Base-by-base conservation (phyloP, 768 basidiomycete genomes). In the Lactarius indigo region DNA sequence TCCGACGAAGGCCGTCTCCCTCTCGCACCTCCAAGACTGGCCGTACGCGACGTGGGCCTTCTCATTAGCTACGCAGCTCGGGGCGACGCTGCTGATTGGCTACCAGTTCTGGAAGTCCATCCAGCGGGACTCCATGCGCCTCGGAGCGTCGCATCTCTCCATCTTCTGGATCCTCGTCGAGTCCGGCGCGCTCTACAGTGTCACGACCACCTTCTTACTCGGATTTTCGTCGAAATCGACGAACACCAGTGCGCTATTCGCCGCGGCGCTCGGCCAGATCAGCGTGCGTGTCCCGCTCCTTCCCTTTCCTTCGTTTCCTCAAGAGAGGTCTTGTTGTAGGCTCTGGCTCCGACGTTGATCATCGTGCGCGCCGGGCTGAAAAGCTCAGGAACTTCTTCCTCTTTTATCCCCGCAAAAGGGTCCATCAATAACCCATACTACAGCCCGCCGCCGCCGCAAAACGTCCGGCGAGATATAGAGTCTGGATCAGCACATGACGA, bases 141-240 rank as follows among this genome's bases (percentile, higher is more conserved):
- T 33, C 17, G 33, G 61, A 5, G 39, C 52, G 52, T 55, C 64
- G 20, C 63, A 55, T n/a, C 50, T 65, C 3, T 15, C 42, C 18
- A 2, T 60, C n/a, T 64, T 68, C 54, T 65, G 64, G 67, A 68
- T 65, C 20, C 39, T 68, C 26, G 64, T 68, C 59, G 67, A 68
- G 42, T 68, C 64, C 6, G 67, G 67, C 23, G 67, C 67, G 15
- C 35, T 65, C 23, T 68, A 68, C 28, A 61, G 59, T 33, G 7
- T 57, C 52, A 68, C 54, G 1, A 65, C 59, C 17, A 50, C 28
- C 39, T 33, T 58, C 28, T 17, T 64, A 39, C 67, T 68, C 54
- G 67, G 41, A 1, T 66, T 68, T 44, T 65, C 57, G 26, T 23
- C 6, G n/a, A n/a, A n/a, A n/a, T n/a, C n/a, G 52, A 41, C 63